Evolutionary conservation across 2,329 filamentous ascomycete species (phyloP).

Genomic region (Lachnellula suecica): DNA sequence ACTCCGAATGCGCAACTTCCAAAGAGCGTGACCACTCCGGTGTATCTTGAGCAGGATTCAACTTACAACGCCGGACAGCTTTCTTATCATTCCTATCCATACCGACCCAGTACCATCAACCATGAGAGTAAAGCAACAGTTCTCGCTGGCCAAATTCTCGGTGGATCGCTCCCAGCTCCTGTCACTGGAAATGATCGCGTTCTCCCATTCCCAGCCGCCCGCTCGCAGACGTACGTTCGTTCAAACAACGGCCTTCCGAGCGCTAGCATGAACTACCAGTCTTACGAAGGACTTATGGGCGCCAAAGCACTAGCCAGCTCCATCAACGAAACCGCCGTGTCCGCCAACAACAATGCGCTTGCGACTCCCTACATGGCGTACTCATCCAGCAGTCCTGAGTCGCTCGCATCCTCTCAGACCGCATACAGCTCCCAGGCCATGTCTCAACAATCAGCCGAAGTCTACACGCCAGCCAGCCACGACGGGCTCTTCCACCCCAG

Average conservation of each 20-base stretch:
- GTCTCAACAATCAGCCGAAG: constrained; percentile 10
- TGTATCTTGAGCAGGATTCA: constrained; percentile 22
- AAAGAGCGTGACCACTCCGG: constrained; percentile 12
- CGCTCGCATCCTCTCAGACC: constrained; percentile 20
- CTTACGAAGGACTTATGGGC: no score
- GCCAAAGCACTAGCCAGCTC: no score
- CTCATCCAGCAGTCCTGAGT: constrained; percentile 27
- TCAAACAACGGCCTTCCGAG: constrained; percentile 7
- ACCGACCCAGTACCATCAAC: constrained; percentile 20
- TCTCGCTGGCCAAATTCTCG: constrained; percentile 6
- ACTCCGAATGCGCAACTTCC: constrained; percentile 15
- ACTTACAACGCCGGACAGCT: constrained; percentile 19
- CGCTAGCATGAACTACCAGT: constrained; percentile 5
- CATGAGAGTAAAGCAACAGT: constrained; percentile 19
- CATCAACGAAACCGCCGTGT: constrained; percentile 13
- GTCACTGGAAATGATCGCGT: constrained; percentile 24
- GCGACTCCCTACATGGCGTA: constrained; percentile 19
- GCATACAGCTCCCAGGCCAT: constrained; percentile 16
- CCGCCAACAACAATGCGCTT: no score
- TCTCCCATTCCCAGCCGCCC: constrained; percentile 24
- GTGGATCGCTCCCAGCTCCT: constrained; percentile 17
- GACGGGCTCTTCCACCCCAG: constrained; percentile 10
- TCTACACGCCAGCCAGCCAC: constrained; percentile 16
- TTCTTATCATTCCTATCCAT: constrained; percentile 18
- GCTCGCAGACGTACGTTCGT: constrained; percentile 16